Evolutionary conservation across 768 basidiomycete genomes (phyloP).

Genomic region (Auricularia heimuer): DNA sequence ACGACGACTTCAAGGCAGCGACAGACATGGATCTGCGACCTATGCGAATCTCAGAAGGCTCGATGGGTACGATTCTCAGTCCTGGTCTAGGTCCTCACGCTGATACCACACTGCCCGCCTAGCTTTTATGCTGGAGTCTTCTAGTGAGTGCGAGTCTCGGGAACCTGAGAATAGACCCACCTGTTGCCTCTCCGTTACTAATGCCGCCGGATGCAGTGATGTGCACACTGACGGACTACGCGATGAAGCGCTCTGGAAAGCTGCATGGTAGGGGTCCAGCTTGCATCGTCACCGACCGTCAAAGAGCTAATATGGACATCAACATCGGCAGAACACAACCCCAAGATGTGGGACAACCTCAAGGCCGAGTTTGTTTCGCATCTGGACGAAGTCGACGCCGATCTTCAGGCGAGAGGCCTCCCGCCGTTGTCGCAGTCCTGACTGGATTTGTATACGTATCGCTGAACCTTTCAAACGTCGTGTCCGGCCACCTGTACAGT

Average conservation of each 20-base stretch:
- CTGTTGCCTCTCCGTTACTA: no score
- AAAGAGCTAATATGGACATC: no score
- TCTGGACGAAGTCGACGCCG: constrained; percentile 43
- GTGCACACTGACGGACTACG: constrained; percentile 55
- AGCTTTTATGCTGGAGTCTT: constrained; percentile 60
- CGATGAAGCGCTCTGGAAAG: constrained; percentile 48
- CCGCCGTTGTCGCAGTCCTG: constrained; percentile 14
- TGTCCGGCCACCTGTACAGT: no score
- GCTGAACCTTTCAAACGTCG: no score
- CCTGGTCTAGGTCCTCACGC: not conserved
- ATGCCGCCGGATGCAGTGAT: constrained; percentile 23
- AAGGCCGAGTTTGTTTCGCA: constrained; percentile 50
- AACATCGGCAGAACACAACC: constrained; percentile 40
- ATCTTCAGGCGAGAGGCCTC: constrained; percentile 34
- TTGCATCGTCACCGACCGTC: not conserved
- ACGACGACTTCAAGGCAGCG: constrained; percentile 51
- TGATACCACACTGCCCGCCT: not conserved
- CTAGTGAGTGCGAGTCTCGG: constrained; percentile 15
- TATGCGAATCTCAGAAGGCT: constrained; percentile 41
- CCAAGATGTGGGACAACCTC: constrained; percentile 57
- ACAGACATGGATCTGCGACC: constrained; percentile 42
- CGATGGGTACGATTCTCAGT: constrained; percentile 31
- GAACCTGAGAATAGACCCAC: constrained; percentile 19
- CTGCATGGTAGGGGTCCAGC: constrained; percentile 36
- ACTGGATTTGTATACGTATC: not conserved